Evolutionary conservation across 108 stramenopile genomes (phyloP), one percentile per base, ranked within the genome.

Genomic region (Ochromonas danica): DNA sequence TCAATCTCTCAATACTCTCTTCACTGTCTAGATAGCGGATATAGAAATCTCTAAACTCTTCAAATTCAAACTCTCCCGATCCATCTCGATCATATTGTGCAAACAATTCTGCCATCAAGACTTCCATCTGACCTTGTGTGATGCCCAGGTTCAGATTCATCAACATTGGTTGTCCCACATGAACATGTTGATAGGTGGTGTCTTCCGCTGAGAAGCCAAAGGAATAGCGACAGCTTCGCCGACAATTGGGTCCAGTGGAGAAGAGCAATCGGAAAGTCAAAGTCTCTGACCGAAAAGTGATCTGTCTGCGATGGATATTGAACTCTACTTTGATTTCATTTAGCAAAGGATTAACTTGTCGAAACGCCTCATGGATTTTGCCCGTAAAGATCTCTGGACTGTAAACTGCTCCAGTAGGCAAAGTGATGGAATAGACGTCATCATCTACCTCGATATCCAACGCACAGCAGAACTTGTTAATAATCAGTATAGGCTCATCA

Each of bases 31-130:
- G 31, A 45, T 30, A 60, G n/a, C 31, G 14, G 3, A 60, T 42
- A 75, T 75, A 75, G 31, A 75, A 75, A 60, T 75, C 72, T 36
- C 72, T 6, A 41, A 75, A 75, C 31, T 75, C 72, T 75, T 75
- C 72, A 25, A 75, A 75, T 60, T 75, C 45, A 41, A 75, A 75
- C 38, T 75, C 72, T 10, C 72, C 72, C 28, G 45, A 57, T 31
- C 35, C 31, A 41, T 75, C 72, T 31, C 30, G 25, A 75, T 75
- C 72, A 36, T 30, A 75, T 75, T 60, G 3, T 36, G 22, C 10
- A 42, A 75, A 75, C 28, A 75, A 60, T 41, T 75, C 72, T 39
- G 6, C 10, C 72, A 75, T 75, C 31, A 75, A 60, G 17, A 75
- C 38, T 6, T 39, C 72, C 14, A 36, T 10, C 6, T 75, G 36